These are phyloP conservation scores for Chlorella variabilis DNA, from an alignment of 163 green algal species.

Conservation along the genomic window DNA sequence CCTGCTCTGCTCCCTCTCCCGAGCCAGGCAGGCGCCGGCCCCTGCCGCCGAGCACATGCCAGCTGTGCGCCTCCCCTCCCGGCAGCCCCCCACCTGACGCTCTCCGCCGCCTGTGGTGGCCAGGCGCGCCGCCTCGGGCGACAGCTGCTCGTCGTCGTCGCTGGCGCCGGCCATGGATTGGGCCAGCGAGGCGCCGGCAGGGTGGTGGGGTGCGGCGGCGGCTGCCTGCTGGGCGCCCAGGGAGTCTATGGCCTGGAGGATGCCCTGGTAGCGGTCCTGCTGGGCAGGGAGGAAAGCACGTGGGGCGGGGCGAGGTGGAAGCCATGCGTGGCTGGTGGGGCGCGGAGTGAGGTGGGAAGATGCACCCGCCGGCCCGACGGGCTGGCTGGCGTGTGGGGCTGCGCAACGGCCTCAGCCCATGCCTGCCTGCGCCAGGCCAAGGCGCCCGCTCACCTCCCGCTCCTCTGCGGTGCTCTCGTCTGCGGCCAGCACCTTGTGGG, in stretches of 20 bases:
- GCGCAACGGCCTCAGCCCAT: too few relatives aligned
- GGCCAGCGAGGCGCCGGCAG: neutral
- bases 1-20: too few relatives aligned
- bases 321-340: too few relatives aligned
- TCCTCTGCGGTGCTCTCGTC: conserved; percentile 22
- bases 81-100: neutral
- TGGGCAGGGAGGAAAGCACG: neutral
- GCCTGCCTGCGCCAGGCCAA: too few relatives aligned
- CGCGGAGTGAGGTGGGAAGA: too few relatives aligned
- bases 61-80: too few relatives aligned
- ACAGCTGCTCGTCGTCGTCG: conserved; percentile 2
- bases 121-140: neutral
- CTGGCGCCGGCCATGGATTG: neutral
- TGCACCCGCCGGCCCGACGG: too few relatives aligned
- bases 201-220: neutral
- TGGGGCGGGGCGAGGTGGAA: too few relatives aligned
- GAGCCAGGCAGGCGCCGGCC: too few relatives aligned
- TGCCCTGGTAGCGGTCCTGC: conserved; percentile 24
- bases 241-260: conserved; percentile 21
- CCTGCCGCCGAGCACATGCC: too few relatives aligned
- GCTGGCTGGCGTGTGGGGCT: too few relatives aligned
- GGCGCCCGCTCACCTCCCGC: conserved; percentile 19
- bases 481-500: neutral
- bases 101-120: neutral
- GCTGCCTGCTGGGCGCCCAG: neutral